Conservation (phyloP, 139 green algal genomes). For the Parachlorella kessleri region DNA sequence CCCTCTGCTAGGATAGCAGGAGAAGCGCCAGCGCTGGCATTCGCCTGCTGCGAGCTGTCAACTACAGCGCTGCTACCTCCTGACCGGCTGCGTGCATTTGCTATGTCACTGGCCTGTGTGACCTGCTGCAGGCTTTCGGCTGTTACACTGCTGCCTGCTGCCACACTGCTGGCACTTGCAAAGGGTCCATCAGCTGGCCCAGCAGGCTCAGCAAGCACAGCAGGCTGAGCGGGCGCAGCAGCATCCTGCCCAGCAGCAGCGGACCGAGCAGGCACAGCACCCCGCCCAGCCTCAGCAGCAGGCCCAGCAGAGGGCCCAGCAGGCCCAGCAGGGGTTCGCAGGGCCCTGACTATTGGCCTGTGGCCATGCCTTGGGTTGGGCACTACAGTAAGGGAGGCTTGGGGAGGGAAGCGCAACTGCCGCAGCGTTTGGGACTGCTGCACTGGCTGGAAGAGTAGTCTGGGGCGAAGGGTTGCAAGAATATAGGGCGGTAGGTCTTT, state of each 20-base stretch:
- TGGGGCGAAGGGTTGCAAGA: slow-evolving; percentile 1
- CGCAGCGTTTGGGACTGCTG: slow-evolving; percentile 7
- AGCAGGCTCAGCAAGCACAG: neutral
- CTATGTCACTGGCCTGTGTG: neutral
- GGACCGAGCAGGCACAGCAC: neutral
- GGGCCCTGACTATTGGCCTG: neutral
- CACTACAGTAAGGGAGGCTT: slow-evolving; percentile 19
- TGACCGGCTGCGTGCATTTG: neutral
- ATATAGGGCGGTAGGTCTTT: slow-evolving; percentile 7
- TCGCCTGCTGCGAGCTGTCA: too few relatives aligned
- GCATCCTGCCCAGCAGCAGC: too few relatives aligned
- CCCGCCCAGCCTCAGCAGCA: neutral
- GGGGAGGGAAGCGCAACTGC: slow-evolving; percentile 7
- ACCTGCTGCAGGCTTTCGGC: neutral
- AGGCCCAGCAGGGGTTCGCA: neutral
- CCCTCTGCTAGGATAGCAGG: too few relatives aligned
- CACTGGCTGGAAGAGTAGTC: neutral
- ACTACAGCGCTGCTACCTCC: too few relatives aligned
- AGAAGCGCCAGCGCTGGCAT: too few relatives aligned
- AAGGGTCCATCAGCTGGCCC: too few relatives aligned
- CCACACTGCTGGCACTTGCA: neutral
- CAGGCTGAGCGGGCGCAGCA: too few relatives aligned
- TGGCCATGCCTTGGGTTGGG: neutral
- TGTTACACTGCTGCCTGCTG: too few relatives aligned
- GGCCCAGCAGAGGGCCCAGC: neutral